Base-by-base conservation (phyloP, 202 grass and related monocot genomes). In the Musa balbisiana region DNA sequence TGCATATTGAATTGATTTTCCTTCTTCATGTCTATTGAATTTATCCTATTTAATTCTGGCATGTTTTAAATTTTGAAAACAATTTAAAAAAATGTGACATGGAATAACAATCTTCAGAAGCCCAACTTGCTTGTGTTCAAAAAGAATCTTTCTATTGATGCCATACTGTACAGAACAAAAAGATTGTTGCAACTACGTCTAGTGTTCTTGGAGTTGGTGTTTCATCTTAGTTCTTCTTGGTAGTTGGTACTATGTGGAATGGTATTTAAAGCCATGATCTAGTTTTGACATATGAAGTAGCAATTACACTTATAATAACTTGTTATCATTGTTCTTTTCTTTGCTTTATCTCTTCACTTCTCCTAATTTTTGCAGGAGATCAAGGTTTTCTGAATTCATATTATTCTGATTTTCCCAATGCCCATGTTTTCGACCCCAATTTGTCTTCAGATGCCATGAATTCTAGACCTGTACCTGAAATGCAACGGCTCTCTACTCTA, bases 361-460 rank as follows among this genome's bases (percentile, higher is more conserved):
- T 76, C 83, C 67, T 82, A 69, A 64, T 87, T 72, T 62, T 73
- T 91, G 67, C 83, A 98, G 94, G 94, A 79, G 94, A 98, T 77
- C 94, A 98, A 84, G 94, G 91, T 49, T 98, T 93, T 71, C 81
- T 98, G 62, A 98, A 93, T 85, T 93, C 94, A 52, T 98, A 98
- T 85, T 98, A 98, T 87, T 55, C 83, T 82, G 84, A 92, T 87
- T 98, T 98, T 85, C 64, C 94, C 23, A 98, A 89, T 79, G 92
- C 91, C 69, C 91, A 83, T 84, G 72, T 97, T 66, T 98, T 86
- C 80, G 91, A 93, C 64, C 87, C 94, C 72, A 81, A 81, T 73
- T 83, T 85, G 65, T 82, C 88, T 78, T 83, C 79, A 53, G 83
- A 83, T 74, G 69, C 52, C 33, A 70, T 81, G 15, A 77, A 82